A percentile compares a stretch with the other conserved stretches of the same genome.
Evolutionary conservation across 2,329 filamentous ascomycete genomes (phyloP).

Genomic region (Fusarium irregulare): DNA sequence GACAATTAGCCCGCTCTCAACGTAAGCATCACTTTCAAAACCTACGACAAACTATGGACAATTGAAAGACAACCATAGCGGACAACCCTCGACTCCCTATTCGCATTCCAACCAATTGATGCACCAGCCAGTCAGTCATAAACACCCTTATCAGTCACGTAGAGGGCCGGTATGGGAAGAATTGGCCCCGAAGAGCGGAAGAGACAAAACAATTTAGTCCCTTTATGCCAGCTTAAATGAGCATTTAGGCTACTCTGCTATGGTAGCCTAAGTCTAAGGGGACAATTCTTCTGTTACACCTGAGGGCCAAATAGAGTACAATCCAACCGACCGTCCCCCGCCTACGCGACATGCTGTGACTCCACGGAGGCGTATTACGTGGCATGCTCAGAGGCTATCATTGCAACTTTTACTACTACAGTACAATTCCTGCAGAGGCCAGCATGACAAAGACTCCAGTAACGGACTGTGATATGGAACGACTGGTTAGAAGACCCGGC

Average conservation of each 20-base stretch:
- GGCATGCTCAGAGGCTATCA: conserved; percentile 14
- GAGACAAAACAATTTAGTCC: too few species aligned
- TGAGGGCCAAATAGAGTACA: not conserved
- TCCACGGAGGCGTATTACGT: conserved; percentile 16
- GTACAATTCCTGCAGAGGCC: not conserved
- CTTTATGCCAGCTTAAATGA: too few species aligned
- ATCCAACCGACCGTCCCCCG: not conserved
- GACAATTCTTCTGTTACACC: too few species aligned
- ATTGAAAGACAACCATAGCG: not conserved
- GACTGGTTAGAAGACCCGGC: not conserved
- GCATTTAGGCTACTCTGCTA: too few species aligned
- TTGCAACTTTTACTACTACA: conserved; percentile 14
- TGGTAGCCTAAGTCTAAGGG: too few species aligned
- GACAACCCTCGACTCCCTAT: not conserved
- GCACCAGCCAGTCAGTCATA: not conserved
- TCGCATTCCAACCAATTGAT: conserved; percentile 12
- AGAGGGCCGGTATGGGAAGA: not conserved
- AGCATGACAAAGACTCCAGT: not conserved
- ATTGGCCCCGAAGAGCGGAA: too few species aligned
- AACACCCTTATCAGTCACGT: not conserved
- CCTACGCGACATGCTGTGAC: conserved; percentile 27
- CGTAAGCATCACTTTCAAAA: not conserved
- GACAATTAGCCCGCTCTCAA: conserved; percentile 16
- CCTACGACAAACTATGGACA: fast-evolving
- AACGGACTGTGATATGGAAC: not conserved